phyloP scores from a whole-genome alignment of 1,284 basidiomycete species.

The Boletus semigastroideus region DNA sequence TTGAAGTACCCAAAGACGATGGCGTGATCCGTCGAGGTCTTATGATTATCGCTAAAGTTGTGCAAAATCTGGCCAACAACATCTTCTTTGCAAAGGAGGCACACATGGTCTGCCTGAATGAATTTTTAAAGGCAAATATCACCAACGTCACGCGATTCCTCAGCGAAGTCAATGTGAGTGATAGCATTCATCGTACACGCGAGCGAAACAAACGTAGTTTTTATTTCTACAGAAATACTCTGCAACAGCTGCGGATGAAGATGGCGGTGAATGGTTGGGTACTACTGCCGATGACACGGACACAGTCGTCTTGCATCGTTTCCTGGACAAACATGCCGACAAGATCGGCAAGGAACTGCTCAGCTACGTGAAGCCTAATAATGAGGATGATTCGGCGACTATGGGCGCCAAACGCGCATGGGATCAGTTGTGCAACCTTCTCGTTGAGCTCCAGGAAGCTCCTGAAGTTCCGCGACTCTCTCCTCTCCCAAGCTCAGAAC shows the following conservation, averaged over 20 bases:
- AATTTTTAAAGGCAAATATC: constrained; percentile 77
- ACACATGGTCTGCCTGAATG: constrained; percentile 81
- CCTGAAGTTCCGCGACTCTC: constrained; percentile 64
- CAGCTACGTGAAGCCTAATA: constrained; percentile 63
- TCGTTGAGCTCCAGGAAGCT: constrained; percentile 77
- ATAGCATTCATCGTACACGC: background rate
- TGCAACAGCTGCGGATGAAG: constrained; percentile 49
- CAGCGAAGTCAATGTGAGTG: constrained; percentile 73
- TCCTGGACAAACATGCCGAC: constrained; percentile 79
- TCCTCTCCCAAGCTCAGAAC: constrained; percentile 47
- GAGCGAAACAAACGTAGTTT: constrained; percentile 5
- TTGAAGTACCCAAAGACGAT: constrained; percentile 70
- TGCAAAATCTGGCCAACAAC: constrained; percentile 92
- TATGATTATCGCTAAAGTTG: constrained; percentile 85
- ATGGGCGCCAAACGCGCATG: constrained; percentile 73
- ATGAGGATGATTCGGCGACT: constrained; percentile 57
- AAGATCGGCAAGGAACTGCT: constrained; percentile 83
- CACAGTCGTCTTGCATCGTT: constrained; percentile 77
- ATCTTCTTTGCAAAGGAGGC: constrained; percentile 88
- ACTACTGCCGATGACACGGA: constrained; percentile 79
- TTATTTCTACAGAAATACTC: constrained; percentile 51
- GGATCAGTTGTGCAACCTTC: constrained; percentile 70
- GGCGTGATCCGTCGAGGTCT: constrained; percentile 70
- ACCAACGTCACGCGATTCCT: constrained; percentile 80
- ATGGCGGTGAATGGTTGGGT: constrained; percentile 70